Percentiles rank a stretch among this genome's conserved stretches.
phyloP scores from a whole-genome alignment of 2,329 filamentous ascomycete species.

The Pseudogymnoascus sp. region DNA sequence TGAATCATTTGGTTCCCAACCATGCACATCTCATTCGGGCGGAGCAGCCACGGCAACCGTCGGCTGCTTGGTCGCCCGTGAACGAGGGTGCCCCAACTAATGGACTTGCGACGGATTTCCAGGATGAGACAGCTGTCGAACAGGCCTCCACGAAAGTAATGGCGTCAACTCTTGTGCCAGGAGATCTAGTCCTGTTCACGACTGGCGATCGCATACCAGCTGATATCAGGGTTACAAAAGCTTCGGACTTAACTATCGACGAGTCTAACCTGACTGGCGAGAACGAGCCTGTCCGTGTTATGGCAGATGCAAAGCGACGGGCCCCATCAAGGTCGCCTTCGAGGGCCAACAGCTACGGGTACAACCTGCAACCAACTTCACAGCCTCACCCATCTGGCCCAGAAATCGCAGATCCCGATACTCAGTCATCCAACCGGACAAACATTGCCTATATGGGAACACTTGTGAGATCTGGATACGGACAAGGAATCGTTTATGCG shows the following conservation, averaged over 20 bases:
- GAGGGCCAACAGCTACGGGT: conserved; percentile 15
- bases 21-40: conserved; percentile 85
- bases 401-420: conserved; percentile 55
- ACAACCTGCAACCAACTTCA: conserved; percentile 31
- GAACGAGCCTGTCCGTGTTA: conserved; percentile 84
- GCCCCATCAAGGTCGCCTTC: conserved; percentile 15
- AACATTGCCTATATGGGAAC: conserved; percentile 99
- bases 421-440: conserved; percentile 65
- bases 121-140: conserved; percentile 50
- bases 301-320: conserved; percentile 47
- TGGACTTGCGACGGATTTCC: conserved; percentile 14
- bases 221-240: conserved; percentile 87
- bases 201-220: conserved; percentile 95
- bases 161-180: conserved; percentile 80
- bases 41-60: conserved; percentile 12
- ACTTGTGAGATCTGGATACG: conserved; percentile 86
- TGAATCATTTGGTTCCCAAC: conserved; percentile 90
- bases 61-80: background rate
- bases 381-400: conserved; percentile 47
- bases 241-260: conserved; percentile 85
- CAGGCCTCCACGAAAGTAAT: conserved; percentile 76
- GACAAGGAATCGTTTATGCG: conserved; percentile 93
- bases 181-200: conserved; percentile 87
- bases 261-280: conserved; percentile 96
- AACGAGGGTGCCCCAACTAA: conserved; percentile 10